phyloP scores from a whole-genome alignment of 2,329 filamentous ascomycete species.

The Chrysoporthe cubensis region DNA sequence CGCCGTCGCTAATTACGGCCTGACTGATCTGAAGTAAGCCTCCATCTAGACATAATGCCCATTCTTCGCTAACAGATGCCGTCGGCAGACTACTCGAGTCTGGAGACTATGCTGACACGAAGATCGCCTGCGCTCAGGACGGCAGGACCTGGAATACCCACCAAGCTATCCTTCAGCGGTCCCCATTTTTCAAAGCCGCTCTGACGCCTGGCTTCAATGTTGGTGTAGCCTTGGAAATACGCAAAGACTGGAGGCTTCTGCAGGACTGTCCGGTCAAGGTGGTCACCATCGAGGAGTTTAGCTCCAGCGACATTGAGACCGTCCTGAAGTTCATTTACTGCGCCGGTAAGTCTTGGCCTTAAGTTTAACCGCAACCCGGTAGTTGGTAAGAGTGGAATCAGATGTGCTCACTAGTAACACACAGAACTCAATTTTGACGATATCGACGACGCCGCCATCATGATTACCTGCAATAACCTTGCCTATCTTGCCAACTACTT shows the following conservation, averaged over 20 bases:
- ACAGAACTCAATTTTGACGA: neutral
- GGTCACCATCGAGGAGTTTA: neutral
- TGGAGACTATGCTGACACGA: constrained; percentile 2
- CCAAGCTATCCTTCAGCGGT: neutral
- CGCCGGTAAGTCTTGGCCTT: neutral
- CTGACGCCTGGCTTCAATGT: neutral
- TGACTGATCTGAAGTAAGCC: neutral
- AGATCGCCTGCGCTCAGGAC: neutral
- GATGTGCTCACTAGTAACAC: neutral
- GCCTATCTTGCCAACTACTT: constrained; percentile 9
- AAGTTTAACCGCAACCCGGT: too few relatives aligned
- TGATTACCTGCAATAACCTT: neutral
- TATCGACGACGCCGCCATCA: neutral
- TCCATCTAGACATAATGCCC: neutral
- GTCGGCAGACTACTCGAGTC: neutral
- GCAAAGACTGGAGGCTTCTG: neutral
- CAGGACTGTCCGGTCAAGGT: constrained; percentile 7
- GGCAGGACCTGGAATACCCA: constrained; percentile 3
- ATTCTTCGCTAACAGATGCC: neutral
- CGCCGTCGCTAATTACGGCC: neutral
- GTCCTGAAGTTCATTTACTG: constrained; percentile 13
- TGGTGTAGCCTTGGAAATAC: too few relatives aligned
- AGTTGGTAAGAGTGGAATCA: neutral
- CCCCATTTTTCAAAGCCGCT: neutral
- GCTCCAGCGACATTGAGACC: neutral